A percentile compares a stretch with the other conserved stretches of the same genome.
phyloP scores from a whole-genome alignment of 768 basidiomycete genomes.

The Rhodotorula babjevae region DNA sequence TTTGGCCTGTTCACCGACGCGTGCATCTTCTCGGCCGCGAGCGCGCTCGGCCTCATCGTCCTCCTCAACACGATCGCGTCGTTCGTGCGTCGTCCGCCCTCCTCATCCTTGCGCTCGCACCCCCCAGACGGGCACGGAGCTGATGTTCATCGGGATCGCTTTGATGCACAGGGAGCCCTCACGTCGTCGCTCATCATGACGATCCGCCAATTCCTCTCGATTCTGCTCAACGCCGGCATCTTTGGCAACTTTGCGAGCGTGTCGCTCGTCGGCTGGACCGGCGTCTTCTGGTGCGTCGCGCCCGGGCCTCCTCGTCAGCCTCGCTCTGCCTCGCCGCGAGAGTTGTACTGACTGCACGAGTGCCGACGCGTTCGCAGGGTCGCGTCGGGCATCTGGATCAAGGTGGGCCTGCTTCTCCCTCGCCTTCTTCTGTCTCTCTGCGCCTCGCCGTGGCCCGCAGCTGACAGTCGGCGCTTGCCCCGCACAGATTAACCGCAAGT shows the following conservation, averaged over 20 bases:
- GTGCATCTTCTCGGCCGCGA: conserved; percentile 32
- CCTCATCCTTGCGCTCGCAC: too few relatives aligned
- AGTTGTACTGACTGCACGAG: too few relatives aligned
- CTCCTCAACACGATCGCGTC: conserved; percentile 42
- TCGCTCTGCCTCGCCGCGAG: too few relatives aligned
- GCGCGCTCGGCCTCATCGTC: conserved; percentile 34
- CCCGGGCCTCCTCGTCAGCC: not conserved
- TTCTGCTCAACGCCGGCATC: conserved; percentile 43
- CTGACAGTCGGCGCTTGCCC: too few relatives aligned
- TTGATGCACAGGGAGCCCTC: conserved; percentile 25
- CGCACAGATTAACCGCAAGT: conserved; percentile 26
- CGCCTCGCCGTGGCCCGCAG: too few relatives aligned
- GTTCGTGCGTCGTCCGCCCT: conserved; percentile 11
- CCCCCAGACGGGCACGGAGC: too few relatives aligned
- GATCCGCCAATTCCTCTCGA: conserved; percentile 41
- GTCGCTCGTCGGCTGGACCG: conserved; percentile 37
- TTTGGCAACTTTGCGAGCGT: conserved; percentile 40
- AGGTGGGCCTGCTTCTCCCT: not conserved
- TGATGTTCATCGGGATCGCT: too few relatives aligned
- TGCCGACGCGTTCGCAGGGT: conserved; percentile 2
- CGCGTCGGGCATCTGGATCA: conserved; percentile 37
- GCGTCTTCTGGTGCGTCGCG: conserved; percentile 32
- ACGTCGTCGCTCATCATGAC: conserved; percentile 38
- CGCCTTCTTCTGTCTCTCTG: too few relatives aligned
- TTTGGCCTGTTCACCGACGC: conserved; percentile 23